These are phyloP conservation scores for Capsella rubella DNA, from an alignment of 441 rosid genomes.

Conservation along the genomic window DNA sequence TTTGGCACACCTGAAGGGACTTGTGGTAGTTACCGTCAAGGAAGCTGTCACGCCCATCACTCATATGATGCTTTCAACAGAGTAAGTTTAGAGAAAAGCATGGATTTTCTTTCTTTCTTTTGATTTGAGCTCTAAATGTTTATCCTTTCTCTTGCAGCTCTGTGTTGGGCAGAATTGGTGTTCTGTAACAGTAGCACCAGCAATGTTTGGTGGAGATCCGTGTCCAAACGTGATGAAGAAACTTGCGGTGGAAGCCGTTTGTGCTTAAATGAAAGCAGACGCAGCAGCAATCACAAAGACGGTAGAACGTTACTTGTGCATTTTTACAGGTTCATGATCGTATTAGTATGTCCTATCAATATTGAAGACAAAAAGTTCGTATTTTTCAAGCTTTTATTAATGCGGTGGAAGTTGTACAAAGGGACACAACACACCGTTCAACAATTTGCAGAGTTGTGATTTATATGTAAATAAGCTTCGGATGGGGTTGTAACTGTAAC, in stretches of 20 bases:
- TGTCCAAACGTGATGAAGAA: constrained; percentile 90
- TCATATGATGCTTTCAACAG: constrained; percentile 93
- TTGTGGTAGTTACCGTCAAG: constrained; percentile 85
- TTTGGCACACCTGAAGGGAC: constrained; percentile 91
- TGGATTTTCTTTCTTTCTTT: constrained; percentile 29
- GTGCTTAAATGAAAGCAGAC: constrained; percentile 57
- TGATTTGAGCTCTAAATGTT: constrained; percentile 16
- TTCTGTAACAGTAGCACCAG: constrained; percentile 91
- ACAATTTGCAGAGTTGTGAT: constrained; percentile 35
- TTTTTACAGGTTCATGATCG: constrained; percentile 39
- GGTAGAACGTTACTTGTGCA: constrained; percentile 32
- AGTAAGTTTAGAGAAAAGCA: constrained; percentile 49
- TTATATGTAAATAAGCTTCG: constrained; percentile 44
- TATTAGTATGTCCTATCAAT: constrained; percentile 36
- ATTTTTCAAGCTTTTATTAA: constrained; percentile 45
- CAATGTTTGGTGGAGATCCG: constrained; percentile 95
- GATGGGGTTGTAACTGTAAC: constrained; percentile 18
- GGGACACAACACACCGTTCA: constrained; percentile 59
- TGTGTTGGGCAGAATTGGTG: constrained; percentile 92
- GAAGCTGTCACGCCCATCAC: constrained; percentile 91
- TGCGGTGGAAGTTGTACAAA: constrained; percentile 84
- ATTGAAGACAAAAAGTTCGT: constrained; percentile 28
- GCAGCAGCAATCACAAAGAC: constrained; percentile 26
- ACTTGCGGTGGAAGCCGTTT: constrained; percentile 87
- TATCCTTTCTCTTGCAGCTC: constrained; percentile 56